A percentile compares a stretch with the other conserved stretches of the same genome.
These are phyloP conservation scores for Lathyrus oleraceus DNA, from an alignment of 306 rosid species.

Conservation along the genomic window DNA sequence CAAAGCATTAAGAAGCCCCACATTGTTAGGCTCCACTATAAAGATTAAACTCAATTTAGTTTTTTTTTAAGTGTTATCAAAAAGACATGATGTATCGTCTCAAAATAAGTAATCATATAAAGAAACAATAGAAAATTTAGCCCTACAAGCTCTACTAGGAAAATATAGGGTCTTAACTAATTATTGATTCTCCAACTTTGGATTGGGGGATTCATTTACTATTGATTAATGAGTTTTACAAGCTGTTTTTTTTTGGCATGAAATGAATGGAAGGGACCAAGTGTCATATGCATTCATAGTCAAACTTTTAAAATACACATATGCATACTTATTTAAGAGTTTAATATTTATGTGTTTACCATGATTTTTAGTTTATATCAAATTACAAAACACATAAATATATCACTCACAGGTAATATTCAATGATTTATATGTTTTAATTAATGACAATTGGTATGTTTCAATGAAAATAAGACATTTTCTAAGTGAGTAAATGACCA, in stretches of 20 bases:
- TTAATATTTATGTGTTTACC: too few species aligned
- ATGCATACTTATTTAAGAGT: too few species aligned
- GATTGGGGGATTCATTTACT: background rate
- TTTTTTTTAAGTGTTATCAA: background rate
- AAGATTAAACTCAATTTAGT: conserved; percentile 12
- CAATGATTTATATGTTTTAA: too few species aligned
- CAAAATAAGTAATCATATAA: conserved; percentile 26
- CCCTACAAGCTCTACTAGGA: conserved; percentile 22
- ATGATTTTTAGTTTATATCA: too few species aligned
- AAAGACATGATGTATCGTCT: conserved; percentile 20
- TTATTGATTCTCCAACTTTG: conserved; percentile 3
- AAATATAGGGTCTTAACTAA: background rate
- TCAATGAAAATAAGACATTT: too few species aligned
- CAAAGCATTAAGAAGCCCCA: conserved; percentile 8
- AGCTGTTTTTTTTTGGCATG: background rate
- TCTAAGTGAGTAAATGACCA: too few species aligned
- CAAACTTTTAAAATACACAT: too few species aligned
- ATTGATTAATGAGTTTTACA: background rate
- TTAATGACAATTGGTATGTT: too few species aligned
- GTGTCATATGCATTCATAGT: background rate
- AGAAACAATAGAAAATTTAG: conserved; percentile 1
- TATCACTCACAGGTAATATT: too few species aligned
- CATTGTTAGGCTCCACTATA: conserved; percentile 23
- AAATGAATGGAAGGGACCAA: background rate
- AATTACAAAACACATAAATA: too few species aligned